Base-by-base conservation (phyloP, 192 early-diverging fungal genomes). In the Entophlyctis helioformis region DNA sequence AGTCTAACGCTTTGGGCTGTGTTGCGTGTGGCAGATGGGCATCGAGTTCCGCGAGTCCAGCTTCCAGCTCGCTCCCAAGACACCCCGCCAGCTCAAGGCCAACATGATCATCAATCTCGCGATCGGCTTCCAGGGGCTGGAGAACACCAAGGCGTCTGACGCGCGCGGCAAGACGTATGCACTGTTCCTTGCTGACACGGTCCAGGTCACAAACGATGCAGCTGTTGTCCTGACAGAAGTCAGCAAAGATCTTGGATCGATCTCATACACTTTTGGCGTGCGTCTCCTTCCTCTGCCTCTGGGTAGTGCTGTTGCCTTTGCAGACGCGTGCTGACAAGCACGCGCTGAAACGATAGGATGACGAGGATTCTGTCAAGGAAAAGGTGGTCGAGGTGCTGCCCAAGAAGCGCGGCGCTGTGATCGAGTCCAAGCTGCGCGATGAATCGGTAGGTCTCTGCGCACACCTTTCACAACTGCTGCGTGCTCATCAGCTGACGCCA, bases 21-120 rank as follows among this genome's bases (percentile, higher is more conserved):
- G n/a, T 29, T 29, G 43, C 32, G 21, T 29, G 20, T 4, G 28
- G 43, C 20, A 76, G 61, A 96, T 87, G 44, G 96, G 96, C 10
- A 85, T 96, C 39, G 93, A 99, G 66, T 87, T 96, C 50, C 69
- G 84, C 32, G 96, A 99, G 51, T 72, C 82, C 10, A 69, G 62
- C 19, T 94, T 85, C 65, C 59, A 77, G 11, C 71, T 99, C 38
- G 74, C 68, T 26, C 48, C 72, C n/a, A 89, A 87, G 44, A 85
- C 80, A 54, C 41, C 51, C 23, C 66, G 71, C 42, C 63, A 68
- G 28, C 62, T 99, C 39, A 64, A 82, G 48, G 62, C 72, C 0
- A 85, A 83, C 33, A 95, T 95, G 89, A 76, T 86, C 0, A 51
- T 96, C 37, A 89, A 86, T 39, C 53, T 96, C 13, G 74, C 77